These are phyloP conservation scores for Tanacetum coccineum DNA, from an alignment of 129 eudicot genomes.

Conservation along the genomic window DNA sequence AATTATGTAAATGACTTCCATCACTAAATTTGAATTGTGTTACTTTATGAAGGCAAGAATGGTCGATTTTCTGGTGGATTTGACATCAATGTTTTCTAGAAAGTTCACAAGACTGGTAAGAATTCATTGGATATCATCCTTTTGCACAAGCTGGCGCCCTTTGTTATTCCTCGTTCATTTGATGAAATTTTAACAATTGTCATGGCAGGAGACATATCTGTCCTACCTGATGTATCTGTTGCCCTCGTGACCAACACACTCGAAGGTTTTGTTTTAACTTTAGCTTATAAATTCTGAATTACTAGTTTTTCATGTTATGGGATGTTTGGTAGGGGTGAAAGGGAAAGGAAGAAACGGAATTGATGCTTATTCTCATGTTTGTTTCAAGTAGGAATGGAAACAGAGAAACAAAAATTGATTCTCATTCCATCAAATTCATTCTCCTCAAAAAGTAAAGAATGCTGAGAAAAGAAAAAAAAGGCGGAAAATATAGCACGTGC, in stretches of 20 bases:
- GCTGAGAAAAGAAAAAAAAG: too few species aligned
- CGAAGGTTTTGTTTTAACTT: slow-evolving; percentile 50
- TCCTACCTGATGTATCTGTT: slow-evolving; percentile 70
- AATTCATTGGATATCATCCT: background rate
- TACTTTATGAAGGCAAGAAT: slow-evolving; percentile 50
- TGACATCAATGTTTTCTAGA: slow-evolving; percentile 81
- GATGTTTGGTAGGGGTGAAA: too few species aligned
- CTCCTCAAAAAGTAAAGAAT: too few species aligned
- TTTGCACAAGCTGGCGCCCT: background rate
- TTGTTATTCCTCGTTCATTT: background rate
- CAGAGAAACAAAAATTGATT: too few species aligned
- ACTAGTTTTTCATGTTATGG: slow-evolving; percentile 7
- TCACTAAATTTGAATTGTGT: slow-evolving; percentile 8
- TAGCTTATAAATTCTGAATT: background rate
- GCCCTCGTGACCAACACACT: slow-evolving; percentile 58
- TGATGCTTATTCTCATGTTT: too few species aligned
- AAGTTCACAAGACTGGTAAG: slow-evolving; percentile 74
- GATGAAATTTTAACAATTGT: background rate
- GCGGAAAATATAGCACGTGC: too few species aligned
- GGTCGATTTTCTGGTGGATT: slow-evolving; percentile 95
- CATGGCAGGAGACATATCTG: slow-evolving; percentile 64
- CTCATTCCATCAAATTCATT: too few species aligned
- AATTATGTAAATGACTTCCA: background rate
- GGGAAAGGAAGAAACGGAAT: too few species aligned
- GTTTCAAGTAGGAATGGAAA: too few species aligned